Evolutionary conservation across 495 filamentous ascomycete genomes (phyloP).

Genomic region (Lepraria neglecta): DNA sequence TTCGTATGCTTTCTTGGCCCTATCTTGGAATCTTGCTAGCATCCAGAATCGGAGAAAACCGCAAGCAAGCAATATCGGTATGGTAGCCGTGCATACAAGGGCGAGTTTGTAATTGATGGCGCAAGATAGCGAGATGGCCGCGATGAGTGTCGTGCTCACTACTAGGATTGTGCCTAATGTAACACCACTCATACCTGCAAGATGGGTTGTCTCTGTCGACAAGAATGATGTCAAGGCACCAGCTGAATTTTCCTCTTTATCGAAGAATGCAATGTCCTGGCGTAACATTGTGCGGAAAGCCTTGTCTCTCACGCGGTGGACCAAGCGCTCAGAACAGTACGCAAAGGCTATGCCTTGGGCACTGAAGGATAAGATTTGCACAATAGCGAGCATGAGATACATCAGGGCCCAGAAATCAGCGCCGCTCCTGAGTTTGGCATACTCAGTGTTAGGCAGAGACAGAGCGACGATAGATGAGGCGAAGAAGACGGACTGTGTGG

Average conservation of each 20-base stretch:
- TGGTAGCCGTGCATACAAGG: conserved; percentile 69
- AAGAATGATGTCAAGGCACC: conserved; percentile 81
- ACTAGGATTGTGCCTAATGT: conserved; percentile 77
- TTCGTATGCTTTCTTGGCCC: conserved; percentile 65
- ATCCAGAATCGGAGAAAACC: conserved; percentile 86
- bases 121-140: conserved; percentile 58
- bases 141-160: conserved; percentile 65
- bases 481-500: conserved; percentile 83
- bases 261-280: conserved; percentile 88
- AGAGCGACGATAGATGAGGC: conserved; percentile 75
- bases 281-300: conserved; percentile 86
- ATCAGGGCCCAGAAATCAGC: conserved; percentile 87
- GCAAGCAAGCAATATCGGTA: conserved; percentile 70
- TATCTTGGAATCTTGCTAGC: conserved; percentile 65
- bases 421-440: conserved; percentile 52
- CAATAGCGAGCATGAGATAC: conserved; percentile 89
- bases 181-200: conserved; percentile 73
- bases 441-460: conserved; percentile 43
- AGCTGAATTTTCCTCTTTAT: conserved; percentile 73
- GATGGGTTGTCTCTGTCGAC: conserved; percentile 76
- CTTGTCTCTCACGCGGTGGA: conserved; percentile 70
- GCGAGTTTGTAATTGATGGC: conserved; percentile 86
- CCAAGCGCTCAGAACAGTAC: conserved; percentile 73
- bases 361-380: conserved; percentile 63
- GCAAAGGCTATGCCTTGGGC: conserved; percentile 71